phyloP scores from a whole-genome alignment of 345 rosid genomes.

The Citrus trifoliata region DNA sequence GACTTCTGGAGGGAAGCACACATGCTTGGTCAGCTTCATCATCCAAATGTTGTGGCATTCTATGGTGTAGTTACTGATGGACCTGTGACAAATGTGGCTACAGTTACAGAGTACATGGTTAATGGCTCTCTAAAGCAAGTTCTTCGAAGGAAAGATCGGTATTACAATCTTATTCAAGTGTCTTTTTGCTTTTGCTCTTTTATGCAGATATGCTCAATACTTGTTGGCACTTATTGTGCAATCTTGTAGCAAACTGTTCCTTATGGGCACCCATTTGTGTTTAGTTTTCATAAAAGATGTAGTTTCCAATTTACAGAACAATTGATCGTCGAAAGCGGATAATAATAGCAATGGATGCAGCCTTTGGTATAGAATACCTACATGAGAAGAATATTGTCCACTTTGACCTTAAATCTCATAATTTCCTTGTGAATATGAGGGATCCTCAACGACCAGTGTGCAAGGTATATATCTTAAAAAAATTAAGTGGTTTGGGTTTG shows the following conservation, averaged over 20 bases:
- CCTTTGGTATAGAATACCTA: conserved; percentile 47
- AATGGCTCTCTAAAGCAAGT: conserved; percentile 43
- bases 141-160: conserved; percentile 28
- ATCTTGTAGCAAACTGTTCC: background rate
- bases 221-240: background rate
- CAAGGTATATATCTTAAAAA: conserved; percentile 28
- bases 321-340: conserved; percentile 45
- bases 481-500: background rate
- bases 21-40: conserved; percentile 39
- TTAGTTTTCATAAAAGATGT: background rate
- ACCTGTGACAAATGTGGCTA: conserved; percentile 27
- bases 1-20: conserved; percentile 49
- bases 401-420: conserved; percentile 44
- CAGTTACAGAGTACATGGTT: conserved; percentile 47
- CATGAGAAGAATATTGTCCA: conserved; percentile 45
- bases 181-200: background rate
- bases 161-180: background rate
- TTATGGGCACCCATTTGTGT: background rate
- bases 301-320: conserved; percentile 24
- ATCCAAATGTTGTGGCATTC: conserved; percentile 45
- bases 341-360: conserved; percentile 48
- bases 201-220: background rate
- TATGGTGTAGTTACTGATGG: conserved; percentile 53
- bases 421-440: conserved; percentile 39
- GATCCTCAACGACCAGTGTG: conserved; percentile 45